These are phyloP conservation scores for Fusarium metavorans DNA, from an alignment of 2,329 filamentous ascomycete genomes.

Conservation along the genomic window DNA sequence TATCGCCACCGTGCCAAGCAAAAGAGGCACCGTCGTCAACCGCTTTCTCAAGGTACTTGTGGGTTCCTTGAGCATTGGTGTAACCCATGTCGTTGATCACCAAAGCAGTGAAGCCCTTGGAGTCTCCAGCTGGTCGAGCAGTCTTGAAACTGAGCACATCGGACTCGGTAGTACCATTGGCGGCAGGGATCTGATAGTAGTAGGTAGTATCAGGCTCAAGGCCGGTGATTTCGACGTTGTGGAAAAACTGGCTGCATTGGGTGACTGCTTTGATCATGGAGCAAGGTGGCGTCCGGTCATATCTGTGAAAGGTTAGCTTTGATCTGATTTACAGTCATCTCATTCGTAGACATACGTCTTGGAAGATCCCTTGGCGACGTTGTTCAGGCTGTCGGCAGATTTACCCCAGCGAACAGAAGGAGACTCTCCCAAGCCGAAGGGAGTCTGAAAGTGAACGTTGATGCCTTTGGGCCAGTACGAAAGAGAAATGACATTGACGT, in stretches of 20 bases:
- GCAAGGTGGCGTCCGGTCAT: constrained; percentile 64
- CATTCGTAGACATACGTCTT: neutral
- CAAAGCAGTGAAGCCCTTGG: constrained; percentile 56
- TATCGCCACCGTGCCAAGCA: constrained; percentile 65
- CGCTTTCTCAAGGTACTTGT: constrained; percentile 55
- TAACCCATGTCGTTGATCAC: constrained; percentile 67
- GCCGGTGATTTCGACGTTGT: constrained; percentile 59
- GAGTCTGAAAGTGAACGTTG: constrained; percentile 66
- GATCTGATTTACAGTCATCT: neutral
- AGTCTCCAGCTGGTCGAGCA: constrained; percentile 56
- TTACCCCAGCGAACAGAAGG: constrained; percentile 60
- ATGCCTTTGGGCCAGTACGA: constrained; percentile 62
- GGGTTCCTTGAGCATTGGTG: constrained; percentile 63
- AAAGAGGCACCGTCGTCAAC: constrained; percentile 60
- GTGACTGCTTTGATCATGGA: constrained; percentile 56
- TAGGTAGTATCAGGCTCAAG: constrained; percentile 60
- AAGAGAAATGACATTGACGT: constrained; percentile 64
- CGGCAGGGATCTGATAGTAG: constrained; percentile 62
- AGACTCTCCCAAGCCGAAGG: constrained; percentile 60
- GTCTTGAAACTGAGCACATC: constrained; percentile 60
- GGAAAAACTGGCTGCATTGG: constrained; percentile 64
- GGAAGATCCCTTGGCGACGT: neutral
- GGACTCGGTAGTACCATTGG: constrained; percentile 63
- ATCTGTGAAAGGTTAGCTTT: constrained; percentile 44
- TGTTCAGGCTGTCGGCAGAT: neutral